A percentile compares a stretch with the other conserved stretches of the same genome.
Conservation (phyloP, 257 asterid genomes). For the Phtheirospermum japonicum region DNA sequence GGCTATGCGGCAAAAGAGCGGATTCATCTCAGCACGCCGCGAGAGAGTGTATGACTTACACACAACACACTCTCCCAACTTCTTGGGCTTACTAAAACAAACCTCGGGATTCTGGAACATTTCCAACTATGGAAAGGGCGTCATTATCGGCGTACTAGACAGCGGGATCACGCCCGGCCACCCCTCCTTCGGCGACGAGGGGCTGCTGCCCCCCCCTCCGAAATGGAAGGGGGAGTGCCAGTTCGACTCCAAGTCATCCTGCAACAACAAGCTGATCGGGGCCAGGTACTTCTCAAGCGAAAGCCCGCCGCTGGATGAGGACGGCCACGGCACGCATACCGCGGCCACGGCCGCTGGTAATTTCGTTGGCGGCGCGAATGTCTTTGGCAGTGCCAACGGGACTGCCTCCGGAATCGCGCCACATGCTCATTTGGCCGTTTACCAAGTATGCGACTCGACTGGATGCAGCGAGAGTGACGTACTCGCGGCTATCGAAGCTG, state of each 20-base stretch:
- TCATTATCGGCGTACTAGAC: constrained; percentile 35
- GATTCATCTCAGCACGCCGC: no score
- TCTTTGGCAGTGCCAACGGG: no score
- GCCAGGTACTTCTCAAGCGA: constrained; percentile 33
- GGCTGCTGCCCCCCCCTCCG: not conserved
- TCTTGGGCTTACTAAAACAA: constrained; percentile 46
- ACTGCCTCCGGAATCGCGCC: no score
- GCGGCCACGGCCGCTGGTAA: no score
- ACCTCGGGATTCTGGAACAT: constrained; percentile 42
- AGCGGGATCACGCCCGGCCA: constrained; percentile 32
- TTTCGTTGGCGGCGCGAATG: no score
- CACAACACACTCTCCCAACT: constrained; percentile 31
- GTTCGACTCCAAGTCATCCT: constrained; percentile 6
- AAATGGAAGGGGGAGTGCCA: constrained; percentile 55
- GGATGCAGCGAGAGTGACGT: no score
- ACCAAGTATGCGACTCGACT: no score
- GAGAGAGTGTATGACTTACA: no score
- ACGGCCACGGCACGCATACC: constrained; percentile 58
- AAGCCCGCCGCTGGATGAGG: constrained; percentile 24
- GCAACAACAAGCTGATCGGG: constrained; percentile 61
- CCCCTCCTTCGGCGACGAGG: constrained; percentile 25
- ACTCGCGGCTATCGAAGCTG: not conserved
- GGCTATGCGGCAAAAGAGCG: no score
- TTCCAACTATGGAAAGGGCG: constrained; percentile 32
- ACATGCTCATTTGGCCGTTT: no score